phyloP scores from a whole-genome alignment of 31 red algal genomes.

The Asparagopsis taxiformis region DNA sequence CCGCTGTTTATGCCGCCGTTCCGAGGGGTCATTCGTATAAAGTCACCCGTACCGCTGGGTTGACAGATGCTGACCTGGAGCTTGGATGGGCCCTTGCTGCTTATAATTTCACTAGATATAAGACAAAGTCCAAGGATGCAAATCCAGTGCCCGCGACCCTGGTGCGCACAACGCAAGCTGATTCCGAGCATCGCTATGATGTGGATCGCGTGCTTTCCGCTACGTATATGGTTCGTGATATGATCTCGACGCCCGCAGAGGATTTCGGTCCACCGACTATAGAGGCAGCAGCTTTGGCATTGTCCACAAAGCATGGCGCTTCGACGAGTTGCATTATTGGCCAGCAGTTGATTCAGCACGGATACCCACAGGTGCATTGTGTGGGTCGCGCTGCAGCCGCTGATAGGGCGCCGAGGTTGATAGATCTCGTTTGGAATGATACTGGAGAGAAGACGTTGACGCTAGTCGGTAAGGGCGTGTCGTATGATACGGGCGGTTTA shows the following conservation, averaged over 20 bases:
- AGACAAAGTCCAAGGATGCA: constrained; percentile 27
- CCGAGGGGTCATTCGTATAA: constrained; percentile 27
- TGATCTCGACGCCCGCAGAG: constrained; percentile 87
- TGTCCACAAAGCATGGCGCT: constrained; percentile 64
- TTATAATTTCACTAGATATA: constrained; percentile 80
- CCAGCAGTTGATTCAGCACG: constrained; percentile 60
- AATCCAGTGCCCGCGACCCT: constrained; percentile 8
- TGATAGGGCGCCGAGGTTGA: constrained; percentile 71
- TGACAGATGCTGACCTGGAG: constrained; percentile 17
- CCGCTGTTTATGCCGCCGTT: constrained; percentile 33
- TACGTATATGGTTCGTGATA: constrained; percentile 86
- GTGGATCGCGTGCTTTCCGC: constrained; percentile 62
- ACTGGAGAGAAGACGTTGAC: constrained; percentile 27
- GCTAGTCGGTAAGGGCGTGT: constrained; percentile 91
- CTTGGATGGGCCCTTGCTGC: constrained; percentile 84
- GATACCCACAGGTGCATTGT: constrained; percentile 86
- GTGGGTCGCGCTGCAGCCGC: constrained; percentile 81
- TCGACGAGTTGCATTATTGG: constrained; percentile 52
- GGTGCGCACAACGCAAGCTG: constrained; percentile 29
- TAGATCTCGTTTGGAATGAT: constrained; percentile 72
- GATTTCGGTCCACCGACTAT: constrained; percentile 82
- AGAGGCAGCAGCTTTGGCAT: constrained; percentile 59
- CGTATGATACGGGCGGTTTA: constrained; percentile 89
- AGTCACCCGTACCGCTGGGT: constrained; percentile 7
- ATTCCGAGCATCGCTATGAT: constrained; percentile 12